Evolutionary conservation across 108 stramenopile genomes (phyloP), one percentile per base, ranked within the genome.

Genomic region (Conticribra weissflogii): DNA sequence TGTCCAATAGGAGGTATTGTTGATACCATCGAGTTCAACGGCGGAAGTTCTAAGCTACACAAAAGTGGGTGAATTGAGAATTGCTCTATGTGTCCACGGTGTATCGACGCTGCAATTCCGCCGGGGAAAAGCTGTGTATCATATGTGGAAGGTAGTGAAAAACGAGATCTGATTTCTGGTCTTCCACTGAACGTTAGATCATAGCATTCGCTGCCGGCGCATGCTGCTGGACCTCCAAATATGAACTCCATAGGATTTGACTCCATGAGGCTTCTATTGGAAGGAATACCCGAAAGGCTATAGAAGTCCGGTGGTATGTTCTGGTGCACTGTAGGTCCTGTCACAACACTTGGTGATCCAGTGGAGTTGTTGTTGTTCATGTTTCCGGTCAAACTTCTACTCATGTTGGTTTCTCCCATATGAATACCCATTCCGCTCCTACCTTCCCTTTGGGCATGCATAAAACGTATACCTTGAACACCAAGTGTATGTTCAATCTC

Each of bases 401-500:
- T 47, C 50, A 1, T 50, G 21, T 55, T n/a, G n/a, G n/a, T 66
- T 31, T 14, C 15, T 21, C 48, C 31, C 17, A 67, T 18, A 65
- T 18, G 34, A 27, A 76, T 36, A 33, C 71, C 77, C 34, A 64
- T 22, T 53, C 62, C 45, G 58, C 51, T 19, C 63, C 34, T 44
- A 22, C 79, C 49, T 21, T 54, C 69, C 24, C 61, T 44, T 25
- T 57, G 72, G 22, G 56, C 76, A 54, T 79, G 56, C 25, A 76
- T 64, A 2, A 94, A 68, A 44, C 85, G 87, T 46, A 91, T 85
- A 30, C 88, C 88, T 17, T 83, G 87, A 45, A 91, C 83, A 34
- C 88, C 88, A n/a, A 94, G 63, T 9, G 85, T 70, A 17, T 81
- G 85, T 61, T 90, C 93, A 18, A 94, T 71, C 59, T 92, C 89